phyloP scores from a whole-genome alignment of 75 land plant genomes.

The Chamaecyparis obtusa region DNA sequence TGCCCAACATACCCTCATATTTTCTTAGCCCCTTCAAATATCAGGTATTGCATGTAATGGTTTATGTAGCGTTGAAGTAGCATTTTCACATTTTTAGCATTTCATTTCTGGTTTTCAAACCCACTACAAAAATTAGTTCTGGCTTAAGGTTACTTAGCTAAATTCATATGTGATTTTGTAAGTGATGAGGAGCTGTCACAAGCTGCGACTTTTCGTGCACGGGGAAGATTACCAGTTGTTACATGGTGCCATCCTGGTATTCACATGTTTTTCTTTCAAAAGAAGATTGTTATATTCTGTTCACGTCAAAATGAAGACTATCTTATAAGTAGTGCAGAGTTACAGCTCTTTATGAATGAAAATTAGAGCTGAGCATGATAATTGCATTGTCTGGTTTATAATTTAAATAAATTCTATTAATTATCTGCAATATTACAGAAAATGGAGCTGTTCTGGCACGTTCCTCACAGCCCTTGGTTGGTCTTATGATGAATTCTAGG shows the following conservation, averaged over 20 bases:
- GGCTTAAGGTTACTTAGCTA: not conserved
- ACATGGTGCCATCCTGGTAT: constrained; percentile 91
- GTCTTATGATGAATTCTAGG: constrained; percentile 88
- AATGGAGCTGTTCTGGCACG: constrained; percentile 98
- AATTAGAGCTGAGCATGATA: not conserved
- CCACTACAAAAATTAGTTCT: not conserved
- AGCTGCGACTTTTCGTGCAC: constrained; percentile 83
- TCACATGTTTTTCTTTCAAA: not conserved
- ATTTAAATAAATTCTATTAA: not conserved
- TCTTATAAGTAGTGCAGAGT: not conserved
- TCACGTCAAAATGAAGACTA: not conserved
- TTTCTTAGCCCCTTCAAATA: constrained; percentile 64
- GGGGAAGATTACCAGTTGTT: constrained; percentile 79
- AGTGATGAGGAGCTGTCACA: constrained; percentile 89
- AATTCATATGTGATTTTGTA: not conserved
- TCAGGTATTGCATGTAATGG: constrained; percentile 44
- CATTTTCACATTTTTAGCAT: not conserved
- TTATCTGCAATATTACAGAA: constrained; percentile 30
- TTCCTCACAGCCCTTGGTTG: constrained; percentile 92
- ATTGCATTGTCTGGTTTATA: not conserved
- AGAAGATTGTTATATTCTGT: not conserved
- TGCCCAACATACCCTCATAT: constrained; percentile 88
- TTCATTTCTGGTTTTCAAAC: constrained; percentile 13
- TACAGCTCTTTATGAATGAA: not conserved
- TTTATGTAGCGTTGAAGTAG: not conserved